Evolutionary conservation across 2,329 filamentous ascomycete species (phyloP), one percentile per base, ranked within the genome.

Genomic region (Colletotrichum incanum): DNA sequence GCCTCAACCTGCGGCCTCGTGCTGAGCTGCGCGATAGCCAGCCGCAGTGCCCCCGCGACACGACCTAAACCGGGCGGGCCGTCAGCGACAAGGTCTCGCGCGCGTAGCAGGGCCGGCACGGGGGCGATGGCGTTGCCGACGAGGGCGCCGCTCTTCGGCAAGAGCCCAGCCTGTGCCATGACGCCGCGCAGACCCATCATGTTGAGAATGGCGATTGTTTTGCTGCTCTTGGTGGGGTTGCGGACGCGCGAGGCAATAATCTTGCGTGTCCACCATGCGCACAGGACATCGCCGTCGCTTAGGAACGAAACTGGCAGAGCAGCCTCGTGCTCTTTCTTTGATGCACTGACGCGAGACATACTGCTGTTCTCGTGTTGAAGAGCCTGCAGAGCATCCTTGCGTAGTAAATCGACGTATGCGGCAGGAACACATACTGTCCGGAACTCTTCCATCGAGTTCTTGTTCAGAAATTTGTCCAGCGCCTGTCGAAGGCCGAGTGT

Each of bases 241-340:
- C 64, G 52, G 12, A 54, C 37, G 39, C 37, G 52, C 26, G 39
- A 39, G 77, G 70, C 77, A 64, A 76, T 75, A 63, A 76, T 77
- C 23, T 79, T 78, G 26, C 78, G 80, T 31, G 76, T 70, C 75
- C 75, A 78, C 80, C 82, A 85, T 0, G 83, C 81, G 5, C 74
- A 68, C 1, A 86, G 74, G 9, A 85, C 70, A 56, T 85, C 83
- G 37, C 78, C 75, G 41, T 84, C 82, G 52, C 78, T 82, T n/a
- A 85, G 26, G 62, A 83, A 85, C 5, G 37, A 26, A 39, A 39
- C 34, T 12, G 31, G 20, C 5, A 14, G n/a, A 41, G n/a, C 37
- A 41, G 37, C 37, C 55, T 58, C 12, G 6, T 43, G 12, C 2
- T 37, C n/a, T 16, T 41, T 28, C 6, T 26, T 39, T 43, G n/a